phyloP scores from a whole-genome alignment of 106 monocot species.

The Allium cepa region DNA sequence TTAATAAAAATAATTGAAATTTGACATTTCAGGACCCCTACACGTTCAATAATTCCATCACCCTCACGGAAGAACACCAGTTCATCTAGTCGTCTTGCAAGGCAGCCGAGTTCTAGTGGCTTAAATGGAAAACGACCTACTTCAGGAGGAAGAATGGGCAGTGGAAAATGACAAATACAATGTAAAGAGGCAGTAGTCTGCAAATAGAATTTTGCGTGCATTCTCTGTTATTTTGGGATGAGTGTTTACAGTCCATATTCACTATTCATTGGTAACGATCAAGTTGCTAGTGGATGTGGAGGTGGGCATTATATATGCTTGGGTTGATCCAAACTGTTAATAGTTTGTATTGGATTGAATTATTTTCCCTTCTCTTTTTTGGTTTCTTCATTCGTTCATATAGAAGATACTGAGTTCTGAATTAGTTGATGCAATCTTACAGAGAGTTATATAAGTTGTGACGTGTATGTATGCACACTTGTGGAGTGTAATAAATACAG shows the following conservation, averaged over 20 bases:
- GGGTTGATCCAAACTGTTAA: neutral
- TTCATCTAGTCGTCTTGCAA: conserved; percentile 22
- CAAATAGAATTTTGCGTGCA: neutral
- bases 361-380: neutral
- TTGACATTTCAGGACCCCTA: conserved; percentile 30
- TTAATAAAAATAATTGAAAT: neutral
- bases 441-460: neutral
- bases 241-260: neutral
- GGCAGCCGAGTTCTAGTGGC: conserved; percentile 16
- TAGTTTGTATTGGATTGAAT: neutral
- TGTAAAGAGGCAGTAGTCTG: too few species aligned
- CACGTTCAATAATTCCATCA: conserved; percentile 37
- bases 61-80: conserved; percentile 37
- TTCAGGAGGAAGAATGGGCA: conserved; percentile 32
- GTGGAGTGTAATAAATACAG: too few species aligned
- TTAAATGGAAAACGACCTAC: conserved; percentile 24
- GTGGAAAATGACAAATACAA: conserved; percentile 3
- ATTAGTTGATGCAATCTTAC: neutral
- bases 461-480: neutral
- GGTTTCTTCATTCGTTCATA: neutral
- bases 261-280: conserved; percentile 32
- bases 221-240: neutral
- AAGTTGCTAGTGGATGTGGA: conserved; percentile 27
- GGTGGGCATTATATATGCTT: conserved; percentile 10
- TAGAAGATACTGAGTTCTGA: neutral